phyloP scores from a whole-genome alignment of 495 filamentous ascomycete species.

The Aspergillus conjunctus region DNA sequence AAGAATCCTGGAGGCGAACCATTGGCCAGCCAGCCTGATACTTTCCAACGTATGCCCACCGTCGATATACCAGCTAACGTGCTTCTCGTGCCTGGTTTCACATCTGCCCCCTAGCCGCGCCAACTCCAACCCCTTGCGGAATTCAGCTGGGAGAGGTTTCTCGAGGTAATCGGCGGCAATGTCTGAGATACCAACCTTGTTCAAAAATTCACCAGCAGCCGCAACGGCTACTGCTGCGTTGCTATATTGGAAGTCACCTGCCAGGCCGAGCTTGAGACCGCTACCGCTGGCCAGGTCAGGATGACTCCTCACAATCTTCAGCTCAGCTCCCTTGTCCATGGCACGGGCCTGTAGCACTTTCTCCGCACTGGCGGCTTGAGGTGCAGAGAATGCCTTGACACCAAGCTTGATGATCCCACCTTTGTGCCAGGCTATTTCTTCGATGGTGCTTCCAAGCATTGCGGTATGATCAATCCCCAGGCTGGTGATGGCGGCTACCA shows the following conservation, averaged over 20 bases:
- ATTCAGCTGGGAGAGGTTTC: slow-evolving; percentile 60
- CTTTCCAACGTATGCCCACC: slow-evolving; percentile 91
- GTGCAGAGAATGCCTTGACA: slow-evolving; percentile 70
- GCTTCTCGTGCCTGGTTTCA: slow-evolving; percentile 68
- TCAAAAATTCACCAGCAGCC: slow-evolving; percentile 64
- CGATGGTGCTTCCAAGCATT: slow-evolving; percentile 79
- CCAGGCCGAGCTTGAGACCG: slow-evolving; percentile 69
- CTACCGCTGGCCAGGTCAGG: slow-evolving; percentile 54
- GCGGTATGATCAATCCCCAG: slow-evolving; percentile 88
- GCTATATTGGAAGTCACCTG: slow-evolving; percentile 78
- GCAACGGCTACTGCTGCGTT: slow-evolving; percentile 85
- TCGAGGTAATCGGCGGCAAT: slow-evolving; percentile 53
- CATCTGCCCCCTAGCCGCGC: slow-evolving; percentile 81
- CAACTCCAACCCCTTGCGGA: slow-evolving; percentile 72
- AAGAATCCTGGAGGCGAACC: slow-evolving; percentile 68
- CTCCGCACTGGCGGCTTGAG: slow-evolving; percentile 66
- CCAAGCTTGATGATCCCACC: slow-evolving; percentile 84
- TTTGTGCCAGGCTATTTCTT: slow-evolving; percentile 97
- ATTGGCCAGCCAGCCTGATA: slow-evolving; percentile 73
- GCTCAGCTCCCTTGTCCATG: slow-evolving; percentile 58
- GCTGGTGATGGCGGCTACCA: slow-evolving; percentile 74
- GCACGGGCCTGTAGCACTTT: slow-evolving; percentile 73
- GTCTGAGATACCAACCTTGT: slow-evolving; percentile 40
- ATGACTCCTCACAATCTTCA: slow-evolving; percentile 66
- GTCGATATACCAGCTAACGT: slow-evolving; percentile 86